Base-by-base conservation (phyloP, 306 rosid genomes). In the Prosopis cineraria region DNA sequence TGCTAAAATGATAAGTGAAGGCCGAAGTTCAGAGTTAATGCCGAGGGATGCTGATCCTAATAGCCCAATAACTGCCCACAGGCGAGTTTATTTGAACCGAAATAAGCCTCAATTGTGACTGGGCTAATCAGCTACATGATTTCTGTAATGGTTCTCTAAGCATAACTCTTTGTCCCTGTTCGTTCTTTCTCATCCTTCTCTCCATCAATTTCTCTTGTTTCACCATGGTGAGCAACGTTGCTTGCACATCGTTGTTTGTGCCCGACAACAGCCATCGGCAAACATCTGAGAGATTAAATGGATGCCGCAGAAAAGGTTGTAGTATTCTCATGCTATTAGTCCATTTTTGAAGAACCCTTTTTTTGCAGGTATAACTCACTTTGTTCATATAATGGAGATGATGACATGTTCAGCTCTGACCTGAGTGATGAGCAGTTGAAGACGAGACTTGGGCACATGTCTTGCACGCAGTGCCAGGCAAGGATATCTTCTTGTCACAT, bases 351-450 rank as follows among this genome's bases (percentile, higher is more conserved):
- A 12, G 36, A 25, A 48, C 22, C 17, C 56, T 48, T 25, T 63
- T 11, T 60, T 81, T 72, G 85, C 90, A 96, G 98, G 84, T 96
- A 95, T 85, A 94, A 93, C 84, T 95, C 99, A 40, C 96, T 95
- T 39, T 95, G 94, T 82, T 83, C 98, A 31, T 91, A 93, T 79
- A 91, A 91, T 80, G 99, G 99, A 4, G 98, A 93, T 67, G 99
- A 95, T 78, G 99, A 95, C 81, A 76, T 95, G 96, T 95, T 93
- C 82, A 95, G 99, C 71, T 95, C 99, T 34, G 99, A 95, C 83
- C 93, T 95, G 33, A 96, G 96, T 62, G 99, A 96, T 71, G 98
- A 93, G 72, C 99, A 96, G 74, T 83, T 96, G 89, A 89, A 55
- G 84, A 64, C 64, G 80, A 93, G 93, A 84, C 91, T 96, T 14